Base-by-base conservation (phyloP, 164 flowering plant species). In the Dillenia suffruticosa region DNA sequence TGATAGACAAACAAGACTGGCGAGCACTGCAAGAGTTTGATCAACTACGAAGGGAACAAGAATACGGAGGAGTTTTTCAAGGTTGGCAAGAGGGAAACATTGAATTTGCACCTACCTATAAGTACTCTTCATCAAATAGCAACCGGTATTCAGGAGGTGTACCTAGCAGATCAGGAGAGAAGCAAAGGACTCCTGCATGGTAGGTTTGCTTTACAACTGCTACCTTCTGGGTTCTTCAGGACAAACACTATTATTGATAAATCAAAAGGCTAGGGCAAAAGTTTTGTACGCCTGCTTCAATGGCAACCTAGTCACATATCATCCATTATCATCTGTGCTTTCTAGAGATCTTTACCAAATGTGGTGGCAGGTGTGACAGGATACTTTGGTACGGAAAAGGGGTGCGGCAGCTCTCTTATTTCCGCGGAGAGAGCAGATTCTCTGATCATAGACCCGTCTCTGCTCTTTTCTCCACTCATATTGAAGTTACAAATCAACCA, bases 141-240 rank as follows among this genome's bases (percentile, higher is more conserved):
- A 77, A 88, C 50, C 68, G 75, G 9, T 91, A 88, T 64, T 84
- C 88, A 11, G 97, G 95, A 16, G 80, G 78, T 15, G 59, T 71
- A 40, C 79, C 82, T 32, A 55, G 64, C 53, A 79, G 73, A 75
- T 65, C 80, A 49, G 81, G 86, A 45, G 93, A 88, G 64, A 91
- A 91, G 77, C 86, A 73, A 65, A 77, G 95, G 56, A 84, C 97
- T 60, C 95, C 95, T 10, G 95, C 95, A 61, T 87, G 95, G 97
- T 90, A 82, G 46, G 17, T 12, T 51, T 45, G 32, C 12, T 55
- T 44, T 43, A 15, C 45, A 48, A n/a, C 7, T 2, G 32, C 32
- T 26, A 26, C 32, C 32, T 26, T 26, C 1, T 26, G 5, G 32
- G 32, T 26, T 26, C 5, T 26, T 26, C 32, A 26, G 32, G 32